phyloP scores from a whole-genome alignment of 2,329 filamentous ascomycete genomes.

The Fusarium papillatum region DNA sequence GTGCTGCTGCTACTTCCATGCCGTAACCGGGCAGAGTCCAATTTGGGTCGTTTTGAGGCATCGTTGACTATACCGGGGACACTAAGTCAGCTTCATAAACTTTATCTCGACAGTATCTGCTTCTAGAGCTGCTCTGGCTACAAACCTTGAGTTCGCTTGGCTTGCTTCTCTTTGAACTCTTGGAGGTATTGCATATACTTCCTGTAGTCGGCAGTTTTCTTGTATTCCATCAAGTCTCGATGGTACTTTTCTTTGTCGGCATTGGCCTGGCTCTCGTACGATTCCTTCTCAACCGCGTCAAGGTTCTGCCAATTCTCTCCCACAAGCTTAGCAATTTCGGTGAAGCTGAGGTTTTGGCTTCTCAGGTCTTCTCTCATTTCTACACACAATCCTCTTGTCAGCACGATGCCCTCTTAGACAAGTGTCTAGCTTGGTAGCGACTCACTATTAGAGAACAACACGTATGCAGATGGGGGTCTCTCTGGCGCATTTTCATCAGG shows the following conservation, averaged over 20 bases:
- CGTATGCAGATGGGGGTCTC: constrained; percentile 85
- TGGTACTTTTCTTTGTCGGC: constrained; percentile 84
- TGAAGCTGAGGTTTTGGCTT: constrained; percentile 82
- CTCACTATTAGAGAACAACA: constrained; percentile 88
- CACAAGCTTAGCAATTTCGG: constrained; percentile 86
- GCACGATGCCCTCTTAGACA: not conserved
- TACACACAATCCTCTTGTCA: constrained; percentile 46
- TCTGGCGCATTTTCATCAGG: constrained; percentile 86
- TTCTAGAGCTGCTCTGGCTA: constrained; percentile 16
- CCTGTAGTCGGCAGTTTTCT: constrained; percentile 79
- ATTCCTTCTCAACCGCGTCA: constrained; percentile 75
- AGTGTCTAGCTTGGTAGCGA: constrained; percentile 25
- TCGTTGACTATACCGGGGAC: constrained; percentile 48
- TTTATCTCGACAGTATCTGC: not conserved
- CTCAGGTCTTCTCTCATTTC: constrained; percentile 85
- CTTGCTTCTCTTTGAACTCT: constrained; percentile 83
- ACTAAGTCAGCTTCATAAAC: constrained; percentile 16
- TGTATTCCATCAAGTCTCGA: constrained; percentile 79
- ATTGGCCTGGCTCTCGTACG: constrained; percentile 79
- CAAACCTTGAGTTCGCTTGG: constrained; percentile 68
- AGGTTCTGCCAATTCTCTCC: constrained; percentile 87
- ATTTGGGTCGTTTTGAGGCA: constrained; percentile 61
- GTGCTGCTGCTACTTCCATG: constrained; percentile 56
- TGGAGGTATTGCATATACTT: constrained; percentile 80
- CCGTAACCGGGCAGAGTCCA: constrained; percentile 54